phyloP scores from a whole-genome alignment of 2,329 filamentous ascomycete genomes.

The Drechslerella dactyloides region DNA sequence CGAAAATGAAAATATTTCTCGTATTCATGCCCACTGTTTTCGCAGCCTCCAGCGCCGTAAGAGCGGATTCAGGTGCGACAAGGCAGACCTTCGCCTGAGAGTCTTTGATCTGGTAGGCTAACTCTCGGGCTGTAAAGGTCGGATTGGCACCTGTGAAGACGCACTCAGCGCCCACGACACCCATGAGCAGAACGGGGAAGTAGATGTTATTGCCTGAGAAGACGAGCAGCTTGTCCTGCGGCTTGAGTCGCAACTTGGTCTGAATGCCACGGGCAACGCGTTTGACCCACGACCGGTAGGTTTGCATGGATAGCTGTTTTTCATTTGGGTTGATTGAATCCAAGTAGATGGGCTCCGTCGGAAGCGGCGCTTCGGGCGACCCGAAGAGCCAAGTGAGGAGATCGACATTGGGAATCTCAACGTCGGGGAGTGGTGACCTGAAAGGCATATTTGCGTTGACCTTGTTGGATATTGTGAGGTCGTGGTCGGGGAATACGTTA shows the following conservation, averaged over 20 bases:
- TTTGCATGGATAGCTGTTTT: constrained; percentile 68
- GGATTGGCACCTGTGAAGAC: constrained; percentile 80
- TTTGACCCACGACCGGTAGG: constrained; percentile 74
- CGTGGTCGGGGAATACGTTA: too few species aligned
- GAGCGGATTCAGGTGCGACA: constrained; percentile 67
- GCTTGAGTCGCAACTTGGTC: constrained; percentile 60
- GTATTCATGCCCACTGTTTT: constrained; percentile 64
- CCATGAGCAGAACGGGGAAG: constrained; percentile 73
- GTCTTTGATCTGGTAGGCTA: constrained; percentile 77
- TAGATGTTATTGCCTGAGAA: constrained; percentile 77
- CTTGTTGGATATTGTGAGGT: background rate
- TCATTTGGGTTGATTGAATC: constrained; percentile 72
- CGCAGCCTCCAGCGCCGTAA: constrained; percentile 72
- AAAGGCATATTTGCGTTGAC: constrained; percentile 33
- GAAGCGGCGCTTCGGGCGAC: constrained; percentile 49
- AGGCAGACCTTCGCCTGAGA: constrained; percentile 70
- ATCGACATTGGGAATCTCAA: constrained; percentile 51
- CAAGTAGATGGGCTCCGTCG: constrained; percentile 57
- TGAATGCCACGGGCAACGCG: constrained; percentile 67
- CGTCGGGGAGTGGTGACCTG: constrained; percentile 30
- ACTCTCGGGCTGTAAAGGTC: constrained; percentile 71
- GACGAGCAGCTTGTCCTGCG: constrained; percentile 74
- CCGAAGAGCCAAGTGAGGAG: constrained; percentile 53
- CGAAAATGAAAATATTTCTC: constrained; percentile 70
- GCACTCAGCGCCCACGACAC: constrained; percentile 76